phyloP scores from a whole-genome alignment of 768 basidiomycete genomes.

The Tricholoma hemisulphureum region DNA sequence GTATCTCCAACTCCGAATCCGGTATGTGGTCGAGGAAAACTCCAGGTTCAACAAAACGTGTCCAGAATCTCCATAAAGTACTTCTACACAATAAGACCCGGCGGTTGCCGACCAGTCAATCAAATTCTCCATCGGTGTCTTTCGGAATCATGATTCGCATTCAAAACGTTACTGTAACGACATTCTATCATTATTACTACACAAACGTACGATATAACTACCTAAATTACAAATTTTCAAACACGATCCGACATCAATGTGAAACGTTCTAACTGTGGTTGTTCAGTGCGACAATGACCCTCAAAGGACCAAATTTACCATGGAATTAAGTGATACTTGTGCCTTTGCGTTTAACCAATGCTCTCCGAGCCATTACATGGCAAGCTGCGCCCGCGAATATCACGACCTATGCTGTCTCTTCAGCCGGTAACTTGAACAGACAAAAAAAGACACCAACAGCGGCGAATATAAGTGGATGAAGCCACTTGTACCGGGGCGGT shows the following conservation, averaged over 20 bases:
- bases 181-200: too few species aligned
- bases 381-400: slow-evolving; percentile 35
- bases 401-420: slow-evolving; percentile 24
- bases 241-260: too few species aligned
- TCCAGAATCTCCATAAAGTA: too few species aligned
- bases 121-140: too few species aligned
- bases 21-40: too few species aligned
- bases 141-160: too few species aligned
- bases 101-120: too few species aligned
- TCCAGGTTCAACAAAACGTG: too few species aligned
- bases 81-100: too few species aligned
- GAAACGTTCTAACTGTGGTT: not conserved
- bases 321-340: slow-evolving; percentile 9
- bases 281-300: not conserved
- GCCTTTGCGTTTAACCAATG: slow-evolving; percentile 29
- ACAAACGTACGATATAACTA: not conserved
- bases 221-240: too few species aligned
- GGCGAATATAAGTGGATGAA: slow-evolving; percentile 43
- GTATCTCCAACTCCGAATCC: too few species aligned
- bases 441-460: slow-evolving; percentile 30
- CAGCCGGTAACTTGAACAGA: not conserved
- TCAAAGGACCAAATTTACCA: not conserved
- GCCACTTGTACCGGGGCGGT: slow-evolving; percentile 37
- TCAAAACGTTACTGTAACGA: too few species aligned
- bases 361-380: slow-evolving; percentile 31